These are phyloP conservation scores for Hirsutella thompsonii DNA, from an alignment of 2,329 filamentous ascomycete genomes.

Conservation along the genomic window DNA sequence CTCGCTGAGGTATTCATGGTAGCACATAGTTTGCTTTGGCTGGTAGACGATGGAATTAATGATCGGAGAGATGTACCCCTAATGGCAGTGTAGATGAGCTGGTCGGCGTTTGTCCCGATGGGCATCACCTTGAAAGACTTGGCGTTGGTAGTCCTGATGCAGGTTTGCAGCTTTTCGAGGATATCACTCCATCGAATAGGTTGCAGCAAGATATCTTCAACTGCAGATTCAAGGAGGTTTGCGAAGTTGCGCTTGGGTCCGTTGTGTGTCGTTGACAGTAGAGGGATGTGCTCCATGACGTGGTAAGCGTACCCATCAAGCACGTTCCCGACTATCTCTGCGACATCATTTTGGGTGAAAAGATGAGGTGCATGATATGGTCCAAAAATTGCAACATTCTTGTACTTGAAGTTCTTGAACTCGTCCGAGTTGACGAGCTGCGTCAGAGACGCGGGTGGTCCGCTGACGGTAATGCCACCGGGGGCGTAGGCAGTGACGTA, in stretches of 20 bases:
- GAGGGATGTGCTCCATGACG: background rate
- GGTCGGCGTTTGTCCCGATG: slow-evolving; percentile 3
- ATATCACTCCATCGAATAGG: slow-evolving; percentile 2
- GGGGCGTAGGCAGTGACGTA: slow-evolving; percentile 4
- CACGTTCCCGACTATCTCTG: background rate
- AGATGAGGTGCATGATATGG: slow-evolving; percentile 4
- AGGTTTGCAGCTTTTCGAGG: background rate
- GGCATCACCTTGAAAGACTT: slow-evolving; percentile 1
- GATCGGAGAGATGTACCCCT: slow-evolving; percentile 2
- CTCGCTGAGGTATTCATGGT: background rate
- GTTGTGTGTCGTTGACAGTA: background rate
- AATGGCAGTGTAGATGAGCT: slow-evolving; percentile 3
- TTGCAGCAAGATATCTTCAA: slow-evolving; percentile 2
- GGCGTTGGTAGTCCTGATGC: background rate
- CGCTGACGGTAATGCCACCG: slow-evolving; percentile 4
- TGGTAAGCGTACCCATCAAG: background rate
- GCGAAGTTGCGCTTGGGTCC: background rate
- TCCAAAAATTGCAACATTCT: slow-evolving; percentile 2
- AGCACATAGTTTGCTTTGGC: background rate
- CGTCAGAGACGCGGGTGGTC: slow-evolving; percentile 1
- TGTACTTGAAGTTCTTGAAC: slow-evolving; percentile 3
- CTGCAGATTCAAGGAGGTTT: slow-evolving; percentile 1
- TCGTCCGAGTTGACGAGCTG: slow-evolving; percentile 1
- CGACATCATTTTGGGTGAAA: background rate
- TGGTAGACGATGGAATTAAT: slow-evolving; percentile 22